Evolutionary conservation across 208 protist genomes (phyloP).

Genomic region (Acanthamoeba lenticulata): DNA sequence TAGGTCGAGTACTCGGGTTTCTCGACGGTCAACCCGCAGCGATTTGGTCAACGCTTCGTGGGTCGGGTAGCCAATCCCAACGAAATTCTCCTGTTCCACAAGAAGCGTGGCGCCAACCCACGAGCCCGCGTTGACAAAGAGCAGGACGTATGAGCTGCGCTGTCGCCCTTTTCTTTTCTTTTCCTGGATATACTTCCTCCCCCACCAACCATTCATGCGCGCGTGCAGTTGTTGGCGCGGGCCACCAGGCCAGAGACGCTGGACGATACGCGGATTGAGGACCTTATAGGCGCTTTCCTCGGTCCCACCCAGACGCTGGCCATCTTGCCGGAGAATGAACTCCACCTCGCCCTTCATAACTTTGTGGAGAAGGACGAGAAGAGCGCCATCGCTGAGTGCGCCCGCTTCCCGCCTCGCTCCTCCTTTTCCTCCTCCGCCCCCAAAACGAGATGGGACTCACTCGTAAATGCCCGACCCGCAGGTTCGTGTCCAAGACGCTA

Average conservation of each 20-base stretch:
- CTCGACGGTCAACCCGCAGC: conserved; percentile 79
- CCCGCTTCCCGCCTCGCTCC: neutral
- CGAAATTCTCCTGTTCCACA: conserved; percentile 81
- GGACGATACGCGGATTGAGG: conserved; percentile 69
- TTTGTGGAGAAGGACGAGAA: conserved; percentile 82
- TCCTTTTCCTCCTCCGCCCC: neutral
- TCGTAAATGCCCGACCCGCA: neutral
- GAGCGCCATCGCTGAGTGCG: conserved; percentile 67
- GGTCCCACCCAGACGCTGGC: neutral
- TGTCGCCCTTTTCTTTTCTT: conserved; percentile 23
- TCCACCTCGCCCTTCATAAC: conserved; percentile 70
- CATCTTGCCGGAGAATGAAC: conserved; percentile 71
- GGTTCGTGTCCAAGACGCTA: conserved; percentile 11
- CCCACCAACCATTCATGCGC: neutral
- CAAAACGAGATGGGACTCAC: neutral
- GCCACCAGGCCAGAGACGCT: neutral
- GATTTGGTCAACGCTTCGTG: conserved; percentile 84
- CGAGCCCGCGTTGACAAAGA: neutral
- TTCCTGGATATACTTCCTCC: neutral
- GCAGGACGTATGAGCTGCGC: neutral
- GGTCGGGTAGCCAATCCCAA: conserved; percentile 84
- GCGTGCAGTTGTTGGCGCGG: neutral
- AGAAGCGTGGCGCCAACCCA: conserved; percentile 67
- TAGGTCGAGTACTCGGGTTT: conserved; percentile 85
- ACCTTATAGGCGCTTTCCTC: conserved; percentile 73